Conservation (phyloP, 768 basidiomycete species). For the Pholiota microspora region DNA sequence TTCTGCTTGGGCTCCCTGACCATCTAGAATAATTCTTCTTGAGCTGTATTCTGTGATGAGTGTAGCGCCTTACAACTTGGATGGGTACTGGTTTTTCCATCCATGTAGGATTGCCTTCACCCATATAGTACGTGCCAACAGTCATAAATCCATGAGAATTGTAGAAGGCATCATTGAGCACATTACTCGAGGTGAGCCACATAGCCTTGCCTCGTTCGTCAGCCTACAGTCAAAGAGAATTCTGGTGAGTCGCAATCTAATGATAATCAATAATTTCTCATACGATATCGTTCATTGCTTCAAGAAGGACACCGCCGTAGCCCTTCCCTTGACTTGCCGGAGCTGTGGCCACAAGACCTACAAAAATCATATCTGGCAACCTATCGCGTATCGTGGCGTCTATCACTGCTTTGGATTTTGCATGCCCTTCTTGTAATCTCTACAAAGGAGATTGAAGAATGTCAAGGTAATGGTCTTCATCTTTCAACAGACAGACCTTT, state of each 20-base stretch:
- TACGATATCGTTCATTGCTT: constrained; percentile 23
- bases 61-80: constrained; percentile 23
- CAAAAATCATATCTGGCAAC: constrained; percentile 27
- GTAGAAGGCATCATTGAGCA: constrained; percentile 24
- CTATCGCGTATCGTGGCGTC: constrained; percentile 12
- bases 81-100: constrained; percentile 24
- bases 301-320: constrained; percentile 28
- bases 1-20: constrained; percentile 14
- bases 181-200: constrained; percentile 29
- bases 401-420: neutral
- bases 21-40: too few relatives aligned
- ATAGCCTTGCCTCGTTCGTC: constrained; percentile 23
- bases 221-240: constrained; percentile 18
- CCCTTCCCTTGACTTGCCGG: constrained; percentile 26
- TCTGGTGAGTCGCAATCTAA: neutral
- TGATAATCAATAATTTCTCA: neutral
- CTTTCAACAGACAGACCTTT: constrained; percentile 9
- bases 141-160: constrained; percentile 24
- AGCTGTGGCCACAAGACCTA: constrained; percentile 27
- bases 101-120: constrained; percentile 31
- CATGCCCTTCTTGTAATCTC: constrained; percentile 1
- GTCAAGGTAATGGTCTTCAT: too few relatives aligned
- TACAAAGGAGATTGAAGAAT: too few relatives aligned
- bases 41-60: too few relatives aligned
- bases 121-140: constrained; percentile 22